Base-by-base conservation (phyloP, 2,329 filamentous ascomycete genomes). In the Fusarium sp. region DNA sequence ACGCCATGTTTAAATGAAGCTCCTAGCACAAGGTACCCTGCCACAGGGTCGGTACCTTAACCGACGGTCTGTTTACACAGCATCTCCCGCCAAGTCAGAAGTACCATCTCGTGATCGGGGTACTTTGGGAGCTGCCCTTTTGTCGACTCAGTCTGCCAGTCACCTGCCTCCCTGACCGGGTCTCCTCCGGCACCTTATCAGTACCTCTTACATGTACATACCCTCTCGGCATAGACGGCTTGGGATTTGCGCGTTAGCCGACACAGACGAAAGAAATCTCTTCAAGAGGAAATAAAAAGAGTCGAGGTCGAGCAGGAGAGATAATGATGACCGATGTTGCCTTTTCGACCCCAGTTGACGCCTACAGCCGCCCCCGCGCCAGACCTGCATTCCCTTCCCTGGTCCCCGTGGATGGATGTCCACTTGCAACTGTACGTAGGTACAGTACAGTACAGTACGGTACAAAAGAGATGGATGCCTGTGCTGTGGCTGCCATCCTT, bases 181-280 rank as follows among this genome's bases (percentile, higher is more conserved):
- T 60, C 57, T 65, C 62, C 62, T 65, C 70, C 69, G 69, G 72
- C 64, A 64, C 53, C 72, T 74, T 74, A 74, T 74, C 72, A 74
- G 72, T 71, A 74, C 72, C 61, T 74, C 29, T 31, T 11, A 16
- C 54, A 60, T 44, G 67, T 74, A 71, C 60, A 58, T 57, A 46
- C 42, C 20, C 42, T 66, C 53, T 61, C 62, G 49, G 56, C 49
- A 65, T 50, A 36, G 70, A 61, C 60, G 33, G 56, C 11, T 38
- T 51, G 20, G 14, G 38, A 46, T 68, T 59, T 71, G 68, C 64
- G 54, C 64, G 55, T 68, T 65, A 51, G 70, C 64, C 57, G 42
- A 62, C 16, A 68, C 64, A 61, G 31, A 57, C 34, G n/a, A 64
- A 20, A 63, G 62, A 42, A 44, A 51, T 49, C 25, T 63, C 31